Evolutionary conservation across 2,329 filamentous ascomycete species (phyloP), one percentile per base, ranked within the genome.

Genomic region (Dactylellina drechsleri): DNA sequence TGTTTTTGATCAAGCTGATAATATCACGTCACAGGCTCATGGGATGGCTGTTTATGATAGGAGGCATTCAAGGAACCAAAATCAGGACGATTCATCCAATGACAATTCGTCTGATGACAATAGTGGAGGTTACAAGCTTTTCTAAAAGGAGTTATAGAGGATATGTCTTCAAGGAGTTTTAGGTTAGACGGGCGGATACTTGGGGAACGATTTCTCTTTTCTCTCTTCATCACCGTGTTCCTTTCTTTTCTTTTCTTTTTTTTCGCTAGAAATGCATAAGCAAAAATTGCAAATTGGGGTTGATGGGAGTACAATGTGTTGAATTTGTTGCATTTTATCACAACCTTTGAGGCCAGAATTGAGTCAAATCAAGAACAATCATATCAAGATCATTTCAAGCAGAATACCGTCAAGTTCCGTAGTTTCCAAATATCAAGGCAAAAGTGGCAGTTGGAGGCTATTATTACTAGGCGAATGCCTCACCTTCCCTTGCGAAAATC

Each of bases 1-100:
- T 20, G 62, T 74, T 8, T 74, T 74, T 47, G 62, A 74, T 6
- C 15, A 20, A 1, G 26, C 28, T 2, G 70, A 74, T 53, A 28
- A 62, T 36, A 74, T 74, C 20, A 66, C 70, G 1, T 26, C 62
- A 18, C 52, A 49, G 10, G 70, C 70, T 43, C 56, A 66, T 47
- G 70, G 70, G n/a, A 52, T 74, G 56, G 70, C 56, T 1, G 54
- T 74, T 23, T 74, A 60, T 23, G 36, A 40, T 20, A 56, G 26
- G 61, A 52, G 18, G 47, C 16, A 15, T 18, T 47, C 7, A 10
- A 47, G 43, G 16, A n/a, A 47, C 10, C 31, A 36, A 5, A 36
- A 10, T 36, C 31, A 36, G 26, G 26, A 28, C 6, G 31, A 36
- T 36, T 36, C 31, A 8, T 36, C 31, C 6, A 8, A 36, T 36